Evolutionary conservation across 306 rosid genomes (phyloP), one percentile per base, ranked within the genome.

Genomic region (Vachellia pachyceras): DNA sequence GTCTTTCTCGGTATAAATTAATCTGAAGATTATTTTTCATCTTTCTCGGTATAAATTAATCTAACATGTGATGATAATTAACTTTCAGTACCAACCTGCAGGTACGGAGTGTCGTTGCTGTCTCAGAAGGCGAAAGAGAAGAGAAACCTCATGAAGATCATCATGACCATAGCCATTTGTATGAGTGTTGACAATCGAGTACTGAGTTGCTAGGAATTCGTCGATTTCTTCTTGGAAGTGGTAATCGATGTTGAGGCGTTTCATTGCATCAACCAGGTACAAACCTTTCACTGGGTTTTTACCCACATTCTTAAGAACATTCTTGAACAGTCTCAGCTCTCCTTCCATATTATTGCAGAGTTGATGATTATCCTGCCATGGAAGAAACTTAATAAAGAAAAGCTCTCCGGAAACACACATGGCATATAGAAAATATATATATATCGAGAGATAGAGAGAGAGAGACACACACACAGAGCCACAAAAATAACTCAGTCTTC

Each of bases 171-270:
- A 42, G 36, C 12, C 73, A 64, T 5, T 17, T 0, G 1, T 65
- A 40, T 1, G 5, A 6, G 69, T 25, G 13, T 9, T 29, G 13
- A 10, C 77, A 37, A 52, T 81, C n/a, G 23, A 20, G 47, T 68
- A 40, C 2, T 87, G 83, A 10, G 41, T 75, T 52, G 23, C 15
- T 13, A 90, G 41, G 70, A 84, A 75, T 35, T 69, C 46, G 41
- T 84, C 72, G 42, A 88, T 88, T 69, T 90, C 93, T 4, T 82
- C 77, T 64, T 84, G 49, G 79, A 90, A 90, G 71, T 72, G 82
- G 67, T 84, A 64, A 35, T 81, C 94, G 15, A 90, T 68, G 18
- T 86, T 84, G 0, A 86, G 83, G 36, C 90, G 85, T 17, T 84
- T 90, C 79, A 90, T 45, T 5, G 85, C 84, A 76, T 90, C 90